Base-by-base conservation (phyloP, 139 green algal species). In the Tetraselmis striata region DNA sequence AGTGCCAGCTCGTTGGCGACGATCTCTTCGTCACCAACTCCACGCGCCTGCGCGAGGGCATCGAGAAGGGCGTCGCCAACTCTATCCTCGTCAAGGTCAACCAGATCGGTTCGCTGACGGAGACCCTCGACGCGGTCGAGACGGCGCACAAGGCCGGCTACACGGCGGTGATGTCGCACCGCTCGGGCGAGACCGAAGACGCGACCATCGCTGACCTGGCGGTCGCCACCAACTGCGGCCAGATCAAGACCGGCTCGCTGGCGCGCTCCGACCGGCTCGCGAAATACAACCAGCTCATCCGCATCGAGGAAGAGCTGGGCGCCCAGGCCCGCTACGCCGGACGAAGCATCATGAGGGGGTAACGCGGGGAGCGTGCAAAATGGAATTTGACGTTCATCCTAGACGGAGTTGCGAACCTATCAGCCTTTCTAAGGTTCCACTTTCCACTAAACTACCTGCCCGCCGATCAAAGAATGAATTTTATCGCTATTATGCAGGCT, bases 281-380 rank as follows among this genome's bases (percentile, higher is more conserved):
- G 82, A 99, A 99, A 92, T 99, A 99, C 94, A 99, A 99, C 92
- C 96, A 99, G 93, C 91, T 99, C 82, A 86, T 99, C 83, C 90
- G 97, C 78, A 99, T 99, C 80, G 97, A 99, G 92, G 93, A 98
- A 89, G 95, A 97, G 85, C 86, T 97, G 74, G 93, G 93, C 58
- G 84, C 82, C 5, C 88, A 93, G 1, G 93, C 95, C 1, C 84
- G 90, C 58, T 97, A 96, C 80, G 94, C 93, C 76, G 94, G 93
- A n/a, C n/a, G n/a, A n/a, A n/a, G n/a, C n/a, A n/a, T n/a, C n/a
- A n/a, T n/a, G n/a, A n/a, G n/a, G n/a, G n/a, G n/a, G n/a, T n/a
- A n/a, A n/a, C n/a, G n/a, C n/a, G n/a, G n/a, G n/a, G n/a, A n/a
- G n/a, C n/a, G n/a, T n/a, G n/a, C n/a, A n/a, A n/a, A n/a, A n/a